These are phyloP conservation scores for Collybia sp. DNA, from an alignment of 768 basidiomycete genomes.

Conservation along the genomic window DNA sequence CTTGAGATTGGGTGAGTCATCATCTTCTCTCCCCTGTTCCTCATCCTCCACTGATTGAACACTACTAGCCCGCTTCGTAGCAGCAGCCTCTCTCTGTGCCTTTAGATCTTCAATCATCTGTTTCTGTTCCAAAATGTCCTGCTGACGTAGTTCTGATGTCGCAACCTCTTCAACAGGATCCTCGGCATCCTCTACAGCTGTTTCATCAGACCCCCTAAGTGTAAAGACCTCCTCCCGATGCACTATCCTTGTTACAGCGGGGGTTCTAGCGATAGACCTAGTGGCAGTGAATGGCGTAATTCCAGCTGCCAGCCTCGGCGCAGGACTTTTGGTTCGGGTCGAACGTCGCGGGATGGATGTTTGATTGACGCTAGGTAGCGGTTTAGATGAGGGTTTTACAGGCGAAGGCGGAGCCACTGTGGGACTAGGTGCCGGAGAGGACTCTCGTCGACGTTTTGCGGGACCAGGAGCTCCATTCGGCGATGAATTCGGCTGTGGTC, in stretches of 20 bases:
- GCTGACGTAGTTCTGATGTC: constrained; percentile 55
- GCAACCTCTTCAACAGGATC: constrained; percentile 53
- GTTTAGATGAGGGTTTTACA: constrained; percentile 9
- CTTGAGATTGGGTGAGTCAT: constrained; percentile 35
- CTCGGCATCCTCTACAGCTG: constrained; percentile 61
- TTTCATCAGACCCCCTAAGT: constrained; percentile 56
- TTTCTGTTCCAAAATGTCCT: constrained; percentile 76
- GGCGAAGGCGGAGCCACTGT: constrained; percentile 31
- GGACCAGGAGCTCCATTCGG: constrained; percentile 36
- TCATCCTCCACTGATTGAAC: constrained; percentile 32
- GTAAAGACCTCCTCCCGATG: constrained; percentile 32
- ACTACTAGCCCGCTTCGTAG: constrained; percentile 19
- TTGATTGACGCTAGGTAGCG: background rate
- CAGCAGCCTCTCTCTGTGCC: constrained; percentile 44
- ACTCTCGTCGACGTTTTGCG: constrained; percentile 65
- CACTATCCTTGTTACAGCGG: constrained; percentile 24
- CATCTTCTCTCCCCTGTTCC: constrained; percentile 12
- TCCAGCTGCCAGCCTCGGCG: constrained; percentile 23
- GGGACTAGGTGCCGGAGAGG: constrained; percentile 44
- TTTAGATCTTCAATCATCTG: constrained; percentile 72
- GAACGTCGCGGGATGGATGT: constrained; percentile 19
- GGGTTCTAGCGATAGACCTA: constrained; percentile 23
- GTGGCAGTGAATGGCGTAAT: constrained; percentile 27
- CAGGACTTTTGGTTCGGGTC: constrained; percentile 37
- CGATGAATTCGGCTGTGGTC: constrained; percentile 24